Percentiles rank a stretch among this genome's conserved stretches.
phyloP scores from a whole-genome alignment of 306 rosid species.

The Vigna hirtella region DNA sequence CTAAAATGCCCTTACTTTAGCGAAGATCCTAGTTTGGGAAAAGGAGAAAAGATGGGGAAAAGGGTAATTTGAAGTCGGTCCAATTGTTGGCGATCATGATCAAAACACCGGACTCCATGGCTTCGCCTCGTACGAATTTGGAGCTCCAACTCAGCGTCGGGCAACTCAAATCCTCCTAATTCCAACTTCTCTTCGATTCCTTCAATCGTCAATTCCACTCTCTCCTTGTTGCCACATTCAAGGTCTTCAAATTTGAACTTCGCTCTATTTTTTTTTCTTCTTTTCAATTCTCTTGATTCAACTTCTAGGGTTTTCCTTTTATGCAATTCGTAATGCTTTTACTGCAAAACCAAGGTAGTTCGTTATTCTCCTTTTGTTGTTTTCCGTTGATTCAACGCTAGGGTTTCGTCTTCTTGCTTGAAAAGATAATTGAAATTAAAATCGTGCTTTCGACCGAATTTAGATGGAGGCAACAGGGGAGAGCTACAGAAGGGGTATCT shows the following conservation, averaged over 20 bases:
- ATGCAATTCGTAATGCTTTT: conserved; percentile 44
- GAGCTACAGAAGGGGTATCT: conserved; percentile 27
- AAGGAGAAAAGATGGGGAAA: conserved; percentile 50
- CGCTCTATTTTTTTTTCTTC: conserved; percentile 16
- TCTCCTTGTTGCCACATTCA: conserved; percentile 43
- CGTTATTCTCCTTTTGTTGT: conserved; percentile 22
- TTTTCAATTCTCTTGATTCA: conserved; percentile 41
- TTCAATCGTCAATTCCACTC: conserved; percentile 36
- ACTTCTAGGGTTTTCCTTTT: conserved; percentile 64
- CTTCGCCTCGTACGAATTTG: conserved; percentile 71
- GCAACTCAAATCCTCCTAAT: conserved; percentile 52
- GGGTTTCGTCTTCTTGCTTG: conserved; percentile 49
- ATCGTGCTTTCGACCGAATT: conserved; percentile 26
- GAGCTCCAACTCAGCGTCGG: conserved; percentile 60
- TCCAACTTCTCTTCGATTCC: conserved; percentile 43
- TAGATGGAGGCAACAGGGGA: conserved; percentile 30
- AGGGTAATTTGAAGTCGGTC: conserved; percentile 47
- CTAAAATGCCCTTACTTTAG: conserved; percentile 39
- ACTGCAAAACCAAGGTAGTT: conserved; percentile 23
- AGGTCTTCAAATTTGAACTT: conserved; percentile 54
- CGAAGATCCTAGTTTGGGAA: background rate
- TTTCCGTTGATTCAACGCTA: conserved; percentile 50
- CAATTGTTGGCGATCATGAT: conserved; percentile 71
- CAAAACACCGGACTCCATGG: conserved; percentile 87
- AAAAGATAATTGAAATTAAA: background rate